Evolutionary conservation across 495 filamentous ascomycete genomes (phyloP), one percentile per base, ranked within the genome.

Genomic region (Hypoxylon fragiforme): DNA sequence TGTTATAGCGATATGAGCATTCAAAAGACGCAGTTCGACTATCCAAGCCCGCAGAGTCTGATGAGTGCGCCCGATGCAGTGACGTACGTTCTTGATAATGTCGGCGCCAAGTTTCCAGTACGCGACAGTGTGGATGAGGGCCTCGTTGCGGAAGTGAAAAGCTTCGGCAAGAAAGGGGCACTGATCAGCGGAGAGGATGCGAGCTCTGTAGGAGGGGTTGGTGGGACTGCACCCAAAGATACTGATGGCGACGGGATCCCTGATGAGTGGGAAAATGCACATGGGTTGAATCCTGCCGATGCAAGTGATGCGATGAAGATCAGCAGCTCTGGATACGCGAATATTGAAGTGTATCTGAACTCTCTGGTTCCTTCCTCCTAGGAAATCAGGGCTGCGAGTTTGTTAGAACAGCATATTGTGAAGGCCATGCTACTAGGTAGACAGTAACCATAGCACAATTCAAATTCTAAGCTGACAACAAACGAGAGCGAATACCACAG

Each of bases 331-430:
- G 64, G 66, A 14, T 70, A 70, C 49, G 62, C 48, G 15, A 68
- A 70, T n/a, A 63, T 65, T 34, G 65, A 70, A 45, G 50, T 62
- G 20, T 70, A 66, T 31, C 53, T 68, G 26, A 68, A 70, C 35
- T 70, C 65, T 2, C 63, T 70, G 35, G 54, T 68, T 18, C 54
- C 63, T 11, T 55, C 63, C 21, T 50, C 45, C 24, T 55, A 38
- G 28, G 18, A 16, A 14, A 39, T 13, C 16, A n/a, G 16, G 18
- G 16, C 40, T 50, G 15, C 14, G 44, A 46, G n/a, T n/a, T n/a
- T n/a, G n/a, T n/a, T n/a, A n/a, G n/a, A n/a, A n/a, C n/a, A n/a
- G n/a, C n/a, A n/a, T n/a, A n/a, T n/a, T n/a, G n/a, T n/a, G n/a
- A n/a, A n/a, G n/a, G n/a, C n/a, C n/a, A n/a, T n/a, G n/a, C n/a